Conservation (phyloP, 2,329 filamentous ascomycete species). For the Fragosphaeria purpurea region DNA sequence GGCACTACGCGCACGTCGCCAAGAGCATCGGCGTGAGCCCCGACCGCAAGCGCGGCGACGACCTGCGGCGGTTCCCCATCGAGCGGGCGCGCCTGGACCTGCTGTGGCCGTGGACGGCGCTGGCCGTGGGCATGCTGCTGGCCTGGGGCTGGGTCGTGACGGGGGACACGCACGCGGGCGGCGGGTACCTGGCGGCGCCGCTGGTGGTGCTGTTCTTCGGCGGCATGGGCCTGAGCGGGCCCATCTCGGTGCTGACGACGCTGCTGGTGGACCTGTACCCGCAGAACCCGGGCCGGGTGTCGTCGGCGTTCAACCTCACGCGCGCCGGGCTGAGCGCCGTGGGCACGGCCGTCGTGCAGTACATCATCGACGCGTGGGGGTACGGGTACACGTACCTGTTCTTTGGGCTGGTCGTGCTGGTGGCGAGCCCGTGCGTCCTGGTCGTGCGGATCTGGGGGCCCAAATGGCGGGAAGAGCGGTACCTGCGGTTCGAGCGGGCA, state of each 20-base stretch:
- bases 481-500: slow-evolving; percentile 13
- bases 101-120: slow-evolving; percentile 28
- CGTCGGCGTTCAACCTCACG: slow-evolving; percentile 31
- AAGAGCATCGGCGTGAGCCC: slow-evolving; percentile 36
- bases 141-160: slow-evolving; percentile 34
- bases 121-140: slow-evolving; percentile 31
- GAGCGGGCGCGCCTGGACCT: slow-evolving; percentile 26
- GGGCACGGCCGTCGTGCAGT: slow-evolving; percentile 29
- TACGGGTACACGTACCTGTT: slow-evolving; percentile 28
- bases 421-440: slow-evolving; percentile 18
- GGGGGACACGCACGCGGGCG: slow-evolving; percentile 21
- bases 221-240: slow-evolving; percentile 27
- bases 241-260: slow-evolving; percentile 30
- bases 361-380: slow-evolving; percentile 31
- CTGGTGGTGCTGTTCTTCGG: slow-evolving; percentile 29
- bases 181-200: slow-evolving; percentile 28
- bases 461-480: slow-evolving; percentile 23
- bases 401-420: slow-evolving; percentile 20
- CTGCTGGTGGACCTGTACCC: slow-evolving; percentile 35
- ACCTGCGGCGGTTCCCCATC: slow-evolving; percentile 25
- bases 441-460: slow-evolving; percentile 23
- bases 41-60: slow-evolving; percentile 31
- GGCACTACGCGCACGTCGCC: slow-evolving; percentile 49
- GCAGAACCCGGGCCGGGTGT: slow-evolving; percentile 28
- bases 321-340: slow-evolving; percentile 29